Evolutionary conservation across 148 eudicot genomes (phyloP).

Genomic region (Beta vulgaris): DNA sequence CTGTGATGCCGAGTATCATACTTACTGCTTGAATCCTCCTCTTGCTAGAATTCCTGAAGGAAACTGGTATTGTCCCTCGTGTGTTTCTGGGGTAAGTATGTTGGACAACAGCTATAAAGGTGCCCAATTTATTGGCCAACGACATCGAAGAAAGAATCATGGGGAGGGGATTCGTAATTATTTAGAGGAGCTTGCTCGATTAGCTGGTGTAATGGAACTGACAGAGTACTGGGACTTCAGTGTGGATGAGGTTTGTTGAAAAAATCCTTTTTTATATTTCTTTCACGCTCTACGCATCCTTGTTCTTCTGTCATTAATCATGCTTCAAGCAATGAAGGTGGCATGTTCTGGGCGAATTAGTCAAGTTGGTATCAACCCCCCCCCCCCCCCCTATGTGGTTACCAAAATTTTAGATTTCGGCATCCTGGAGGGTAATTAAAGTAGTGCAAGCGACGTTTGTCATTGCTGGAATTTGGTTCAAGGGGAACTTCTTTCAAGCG

Average conservation of each 20-base stretch:
- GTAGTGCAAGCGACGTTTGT: too few species aligned
- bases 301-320: neutral
- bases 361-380: neutral
- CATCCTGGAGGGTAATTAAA: too few species aligned
- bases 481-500: too few species aligned
- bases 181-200: slow-evolving; percentile 44
- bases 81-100: slow-evolving; percentile 41
- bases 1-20: slow-evolving; percentile 78
- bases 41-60: slow-evolving; percentile 71
- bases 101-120: slow-evolving; percentile 22
- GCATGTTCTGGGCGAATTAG: neutral
- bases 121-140: slow-evolving; percentile 24
- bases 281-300: neutral
- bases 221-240: slow-evolving; percentile 68
- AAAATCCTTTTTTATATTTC: neutral
- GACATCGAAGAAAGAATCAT: slow-evolving; percentile 32
- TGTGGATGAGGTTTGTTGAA: slow-evolving; percentile 52
- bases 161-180: slow-evolving; percentile 42
- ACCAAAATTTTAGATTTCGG: too few species aligned
- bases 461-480: too few species aligned
- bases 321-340: neutral
- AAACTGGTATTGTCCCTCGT: slow-evolving; percentile 78
- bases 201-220: slow-evolving; percentile 45
- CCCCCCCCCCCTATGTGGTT: neutral
- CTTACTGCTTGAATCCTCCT: slow-evolving; percentile 69